These are phyloP conservation scores for Colletotrichum sp. DNA, from an alignment of 2,329 filamentous ascomycete species.

Conservation along the genomic window DNA sequence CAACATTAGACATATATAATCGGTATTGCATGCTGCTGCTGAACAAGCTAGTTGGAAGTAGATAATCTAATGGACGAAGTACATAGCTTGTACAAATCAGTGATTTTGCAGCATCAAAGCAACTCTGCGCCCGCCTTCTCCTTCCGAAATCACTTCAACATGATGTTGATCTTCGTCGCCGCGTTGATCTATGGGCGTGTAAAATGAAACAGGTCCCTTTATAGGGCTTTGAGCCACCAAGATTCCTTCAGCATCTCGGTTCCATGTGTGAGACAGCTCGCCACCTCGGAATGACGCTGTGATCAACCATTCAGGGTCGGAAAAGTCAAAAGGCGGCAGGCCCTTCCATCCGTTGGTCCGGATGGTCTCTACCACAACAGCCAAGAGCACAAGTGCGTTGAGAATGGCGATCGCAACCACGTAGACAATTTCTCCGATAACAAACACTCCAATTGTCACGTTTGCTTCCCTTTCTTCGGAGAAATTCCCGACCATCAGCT, in stretches of 20 bases:
- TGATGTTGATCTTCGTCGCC: background rate
- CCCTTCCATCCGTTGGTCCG: background rate
- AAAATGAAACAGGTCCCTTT: background rate
- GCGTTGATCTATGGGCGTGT: background rate
- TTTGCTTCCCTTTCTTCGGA: background rate
- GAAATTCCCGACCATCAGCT: slow-evolving; percentile 34
- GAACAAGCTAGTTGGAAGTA: background rate
- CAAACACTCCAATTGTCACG: slow-evolving; percentile 17
- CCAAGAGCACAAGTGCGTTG: background rate
- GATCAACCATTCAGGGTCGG: background rate
- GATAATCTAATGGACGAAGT: background rate
- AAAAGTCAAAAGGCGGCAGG: background rate
- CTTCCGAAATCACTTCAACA: background rate
- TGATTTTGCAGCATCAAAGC: background rate
- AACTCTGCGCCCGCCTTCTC: background rate
- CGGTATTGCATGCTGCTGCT: background rate
- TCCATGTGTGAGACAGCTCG: background rate
- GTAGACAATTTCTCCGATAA: background rate
- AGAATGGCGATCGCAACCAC: background rate
- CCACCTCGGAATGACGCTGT: background rate
- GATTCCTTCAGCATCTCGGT: background rate
- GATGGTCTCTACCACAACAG: background rate
- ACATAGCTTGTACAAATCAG: background rate
- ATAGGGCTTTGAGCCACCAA: background rate
- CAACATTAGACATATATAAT: background rate